Percentiles rank a stretch among this genome's conserved stretches.
Evolutionary conservation across 345 rosid species (phyloP).

Genomic region (Gossypium rotundifolium): DNA sequence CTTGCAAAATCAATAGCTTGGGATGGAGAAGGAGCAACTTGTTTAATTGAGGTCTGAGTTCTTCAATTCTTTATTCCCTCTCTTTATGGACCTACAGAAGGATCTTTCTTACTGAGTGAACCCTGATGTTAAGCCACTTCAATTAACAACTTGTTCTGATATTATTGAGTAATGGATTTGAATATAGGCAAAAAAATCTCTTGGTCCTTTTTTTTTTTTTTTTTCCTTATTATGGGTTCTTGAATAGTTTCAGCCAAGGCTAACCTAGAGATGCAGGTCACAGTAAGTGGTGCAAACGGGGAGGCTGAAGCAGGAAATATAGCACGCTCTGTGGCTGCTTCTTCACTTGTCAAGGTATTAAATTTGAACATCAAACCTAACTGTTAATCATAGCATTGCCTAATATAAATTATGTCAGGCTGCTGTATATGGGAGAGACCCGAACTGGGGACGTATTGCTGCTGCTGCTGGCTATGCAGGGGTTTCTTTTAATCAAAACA

Average conservation of each 20-base stretch:
- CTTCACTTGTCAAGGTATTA: conserved; percentile 86
- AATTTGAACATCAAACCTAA: conserved; percentile 12
- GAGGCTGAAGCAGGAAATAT: conserved; percentile 82
- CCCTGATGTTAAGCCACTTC: background rate
- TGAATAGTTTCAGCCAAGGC: background rate
- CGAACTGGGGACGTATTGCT: conserved; percentile 96
- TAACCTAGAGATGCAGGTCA: conserved; percentile 43
- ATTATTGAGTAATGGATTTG: background rate
- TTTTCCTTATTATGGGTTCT: background rate
- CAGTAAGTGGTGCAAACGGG: conserved; percentile 58
- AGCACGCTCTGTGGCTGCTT: conserved; percentile 89
- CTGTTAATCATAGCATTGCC: conserved; percentile 13
- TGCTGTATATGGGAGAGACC: conserved; percentile 94
- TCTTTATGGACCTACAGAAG: background rate
- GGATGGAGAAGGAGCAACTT: conserved; percentile 99
- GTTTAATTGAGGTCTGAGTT: conserved; percentile 75
- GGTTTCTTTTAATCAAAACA: conserved; percentile 50
- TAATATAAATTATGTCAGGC: conserved; percentile 48
- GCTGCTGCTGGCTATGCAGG: conserved; percentile 92
- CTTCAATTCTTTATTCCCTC: background rate
- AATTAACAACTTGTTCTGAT: background rate
- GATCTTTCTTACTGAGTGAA: conserved; percentile 1
- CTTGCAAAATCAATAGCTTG: conserved; percentile 97
- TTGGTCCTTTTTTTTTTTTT: background rate
- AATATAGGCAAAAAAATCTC: background rate